Conservation (phyloP, 139 green algal genomes). For the Picochlorum sp. region DNA sequence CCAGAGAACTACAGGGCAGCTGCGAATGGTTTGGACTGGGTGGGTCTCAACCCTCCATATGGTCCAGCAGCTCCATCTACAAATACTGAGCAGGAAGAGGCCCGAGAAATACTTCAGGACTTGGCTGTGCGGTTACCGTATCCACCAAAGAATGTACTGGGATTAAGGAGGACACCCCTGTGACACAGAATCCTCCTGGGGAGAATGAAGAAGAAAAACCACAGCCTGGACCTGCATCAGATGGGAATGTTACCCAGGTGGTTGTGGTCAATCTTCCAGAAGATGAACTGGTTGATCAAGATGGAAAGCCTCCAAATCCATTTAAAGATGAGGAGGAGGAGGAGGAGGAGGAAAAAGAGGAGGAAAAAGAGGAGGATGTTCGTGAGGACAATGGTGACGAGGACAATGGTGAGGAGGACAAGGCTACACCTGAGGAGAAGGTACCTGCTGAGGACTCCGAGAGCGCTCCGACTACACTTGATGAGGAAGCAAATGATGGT, state of each 20-base stretch:
- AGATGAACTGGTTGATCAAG: background rate
- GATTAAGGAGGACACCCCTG: background rate
- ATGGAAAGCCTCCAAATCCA: background rate
- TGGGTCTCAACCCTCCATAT: constrained; percentile 4
- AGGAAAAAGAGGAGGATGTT: background rate
- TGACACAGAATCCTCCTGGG: no score
- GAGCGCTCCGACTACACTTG: no score
- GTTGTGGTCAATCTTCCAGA: constrained; percentile 1
- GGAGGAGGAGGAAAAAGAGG: background rate
- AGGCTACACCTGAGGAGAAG: background rate
- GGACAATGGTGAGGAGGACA: background rate
- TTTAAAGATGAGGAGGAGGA: background rate
- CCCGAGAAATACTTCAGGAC: background rate
- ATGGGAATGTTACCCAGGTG: background rate
- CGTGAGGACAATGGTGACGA: background rate
- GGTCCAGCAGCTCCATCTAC: constrained; percentile 4
- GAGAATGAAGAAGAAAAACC: no score
- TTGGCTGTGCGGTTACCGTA: background rate
- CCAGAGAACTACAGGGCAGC: constrained; percentile 12
- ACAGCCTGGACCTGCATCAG: no score
- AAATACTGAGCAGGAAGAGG: background rate
- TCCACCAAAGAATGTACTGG: background rate
- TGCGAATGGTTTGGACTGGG: constrained; percentile 1
- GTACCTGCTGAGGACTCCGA: background rate
- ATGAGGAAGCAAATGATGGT: no score